Evolutionary conservation across 768 basidiomycete genomes (phyloP), one percentile per base, ranked within the genome.

Genomic region (Coprinopsis sp.): DNA sequence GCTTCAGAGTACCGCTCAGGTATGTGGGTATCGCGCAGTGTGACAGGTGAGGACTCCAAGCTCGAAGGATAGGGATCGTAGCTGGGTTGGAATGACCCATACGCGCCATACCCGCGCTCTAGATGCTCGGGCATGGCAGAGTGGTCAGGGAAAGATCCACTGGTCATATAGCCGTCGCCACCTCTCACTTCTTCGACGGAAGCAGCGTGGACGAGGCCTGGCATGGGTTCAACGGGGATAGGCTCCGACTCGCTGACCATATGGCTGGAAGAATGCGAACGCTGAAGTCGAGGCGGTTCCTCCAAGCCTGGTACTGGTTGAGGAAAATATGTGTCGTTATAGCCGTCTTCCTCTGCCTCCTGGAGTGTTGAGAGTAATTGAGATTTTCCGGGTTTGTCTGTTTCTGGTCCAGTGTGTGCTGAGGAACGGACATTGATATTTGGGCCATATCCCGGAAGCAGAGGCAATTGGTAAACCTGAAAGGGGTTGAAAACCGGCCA

Each of bases 371-470:
- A 73, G 6, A 86, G 66, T 29, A 13, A 30, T 42, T 7, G 22
- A 14, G 25, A 29, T 37, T 4, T 5, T 31, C 18, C 16, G 10
- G 14, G 28, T 24, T 30, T 6, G 19, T 74, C 74, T 6, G 73
- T 59, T 31, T 55, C 70, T 3, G 70, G 61, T 33, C 71, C 74
- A 3, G 79, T 71, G 10, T 83, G 77, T 3, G 74, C 81, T 0
- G 90, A 91, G 1, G 90, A 92, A n/a, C 94, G 85, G 22, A 96
- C 70, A 50, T 87, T 91, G 2, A 85, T 81, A 33, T 82, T 79
- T 1, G 87, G 86, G 0, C 87, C 86, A 56, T 97, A 97, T 0
- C 94, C 94, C 6, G 94, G 91, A 13, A 96, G 74, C 3, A 97
- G 72, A 2, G 94, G 94, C 0, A 95, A 74, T 60, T 91, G 87